Evolutionary conservation across 352 stramenopile species (phyloP).

Genomic region (Pythium phragmiticola): DNA sequence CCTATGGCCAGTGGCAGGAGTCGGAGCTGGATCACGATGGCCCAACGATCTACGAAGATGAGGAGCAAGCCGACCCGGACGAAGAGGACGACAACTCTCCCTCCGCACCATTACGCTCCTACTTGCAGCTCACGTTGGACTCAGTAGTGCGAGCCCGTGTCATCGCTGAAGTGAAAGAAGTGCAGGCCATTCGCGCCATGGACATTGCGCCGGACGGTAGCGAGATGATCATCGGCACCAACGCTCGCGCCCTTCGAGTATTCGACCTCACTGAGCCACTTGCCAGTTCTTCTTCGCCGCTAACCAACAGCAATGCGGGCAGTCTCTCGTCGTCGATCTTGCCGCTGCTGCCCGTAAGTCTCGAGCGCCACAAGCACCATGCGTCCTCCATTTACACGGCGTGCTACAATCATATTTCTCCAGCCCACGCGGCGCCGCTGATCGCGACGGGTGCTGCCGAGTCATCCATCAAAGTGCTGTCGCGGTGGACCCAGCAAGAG

Average conservation of each 20-base stretch:
- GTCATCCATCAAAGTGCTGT: slow-evolving; percentile 57
- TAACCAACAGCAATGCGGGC: not conserved
- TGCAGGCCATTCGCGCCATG: slow-evolving; percentile 54
- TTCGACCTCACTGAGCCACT: slow-evolving; percentile 40
- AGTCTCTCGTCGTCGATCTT: slow-evolving; percentile 25
- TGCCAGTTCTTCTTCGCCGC: not conserved
- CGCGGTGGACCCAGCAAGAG: slow-evolving; percentile 30
- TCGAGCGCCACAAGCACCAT: slow-evolving; percentile 67
- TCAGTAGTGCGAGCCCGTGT: slow-evolving; percentile 45
- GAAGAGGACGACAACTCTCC: not conserved
- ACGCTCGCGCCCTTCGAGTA: slow-evolving; percentile 52
- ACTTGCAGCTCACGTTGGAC: slow-evolving; percentile 41
- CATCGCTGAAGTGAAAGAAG: slow-evolving; percentile 53
- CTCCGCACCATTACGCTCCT: slow-evolving; percentile 19
- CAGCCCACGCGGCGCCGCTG: slow-evolving; percentile 14
- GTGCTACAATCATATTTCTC: slow-evolving; percentile 36
- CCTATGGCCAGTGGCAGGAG: not conserved
- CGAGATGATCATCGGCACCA: slow-evolving; percentile 60
- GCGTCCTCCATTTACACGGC: slow-evolving; percentile 54
- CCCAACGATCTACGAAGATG: slow-evolving; percentile 1
- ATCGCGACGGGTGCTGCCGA: slow-evolving; percentile 60
- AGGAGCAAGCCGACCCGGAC: not conserved
- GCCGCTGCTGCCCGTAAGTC: slow-evolving; percentile 47
- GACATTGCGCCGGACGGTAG: slow-evolving; percentile 38
- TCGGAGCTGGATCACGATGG: not conserved